phyloP scores from a whole-genome alignment of 306 rosid genomes.

The Trifolium dubium region DNA sequence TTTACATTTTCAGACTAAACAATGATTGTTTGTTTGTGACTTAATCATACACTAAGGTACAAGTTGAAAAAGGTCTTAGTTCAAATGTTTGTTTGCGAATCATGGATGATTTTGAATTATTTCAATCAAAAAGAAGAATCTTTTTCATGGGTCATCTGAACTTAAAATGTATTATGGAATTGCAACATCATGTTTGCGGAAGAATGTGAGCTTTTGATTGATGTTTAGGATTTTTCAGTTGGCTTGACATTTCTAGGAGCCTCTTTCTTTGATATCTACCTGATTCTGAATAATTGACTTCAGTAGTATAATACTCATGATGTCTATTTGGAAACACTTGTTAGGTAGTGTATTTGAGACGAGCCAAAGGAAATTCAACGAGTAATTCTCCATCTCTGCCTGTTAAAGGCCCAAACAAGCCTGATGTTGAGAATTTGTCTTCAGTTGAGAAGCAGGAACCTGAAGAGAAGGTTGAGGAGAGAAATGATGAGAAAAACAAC shows the following conservation, averaged over 20 bases:
- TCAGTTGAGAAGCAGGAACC: constrained; percentile 58
- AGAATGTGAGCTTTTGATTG: neutral
- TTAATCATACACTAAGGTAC: neutral
- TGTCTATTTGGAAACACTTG: constrained; percentile 40
- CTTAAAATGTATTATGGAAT: constrained; percentile 21
- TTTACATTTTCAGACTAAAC: constrained; percentile 35
- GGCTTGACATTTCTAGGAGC: constrained; percentile 25
- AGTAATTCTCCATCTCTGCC: constrained; percentile 54
- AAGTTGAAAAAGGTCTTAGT: constrained; percentile 23
- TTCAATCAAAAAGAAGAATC: constrained; percentile 26
- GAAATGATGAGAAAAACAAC: constrained; percentile 67
- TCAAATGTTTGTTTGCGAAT: constrained; percentile 19
- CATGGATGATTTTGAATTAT: constrained; percentile 33
- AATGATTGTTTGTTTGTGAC: constrained; percentile 26
- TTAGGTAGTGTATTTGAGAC: constrained; percentile 89
- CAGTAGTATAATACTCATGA: constrained; percentile 28
- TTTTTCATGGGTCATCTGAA: constrained; percentile 19
- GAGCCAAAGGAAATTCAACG: constrained; percentile 68
- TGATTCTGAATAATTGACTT: constrained; percentile 29
- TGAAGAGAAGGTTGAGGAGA: constrained; percentile 71
- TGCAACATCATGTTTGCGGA: constrained; percentile 21
- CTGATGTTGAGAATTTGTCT: constrained; percentile 64
- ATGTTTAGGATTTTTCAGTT: constrained; percentile 27
- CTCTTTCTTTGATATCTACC: constrained; percentile 17
- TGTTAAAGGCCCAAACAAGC: constrained; percentile 58